A percentile compares a stretch with the other conserved stretches of the same genome.
Evolutionary conservation across 345 rosid genomes (phyloP).

Genomic region (Bruguiera parviflora): DNA sequence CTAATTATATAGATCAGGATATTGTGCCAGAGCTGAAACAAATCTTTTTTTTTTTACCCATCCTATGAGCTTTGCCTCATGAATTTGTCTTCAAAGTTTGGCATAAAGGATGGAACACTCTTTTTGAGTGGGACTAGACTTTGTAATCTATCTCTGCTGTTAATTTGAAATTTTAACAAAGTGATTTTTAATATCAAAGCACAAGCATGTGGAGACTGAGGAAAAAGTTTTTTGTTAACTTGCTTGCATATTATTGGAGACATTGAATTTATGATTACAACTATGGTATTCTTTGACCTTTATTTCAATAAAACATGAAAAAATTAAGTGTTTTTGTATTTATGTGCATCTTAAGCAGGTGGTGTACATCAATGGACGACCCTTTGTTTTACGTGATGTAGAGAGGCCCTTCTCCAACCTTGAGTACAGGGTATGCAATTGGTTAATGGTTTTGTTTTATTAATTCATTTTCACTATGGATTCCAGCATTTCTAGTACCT

Average conservation of each 20-base stretch:
- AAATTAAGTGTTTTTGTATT: background rate
- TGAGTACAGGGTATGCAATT: slow-evolving; percentile 75
- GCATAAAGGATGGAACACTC: too few species aligned
- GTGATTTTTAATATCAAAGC: background rate
- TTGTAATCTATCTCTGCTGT: background rate
- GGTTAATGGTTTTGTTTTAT: slow-evolving; percentile 11
- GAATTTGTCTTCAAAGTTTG: background rate
- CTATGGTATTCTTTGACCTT: background rate
- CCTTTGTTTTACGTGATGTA: slow-evolving; percentile 95
- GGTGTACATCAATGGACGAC: slow-evolving; percentile 86
- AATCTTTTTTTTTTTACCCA: background rate
- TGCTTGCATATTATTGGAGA: background rate
- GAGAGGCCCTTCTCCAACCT: slow-evolving; percentile 97
- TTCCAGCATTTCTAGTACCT: background rate
- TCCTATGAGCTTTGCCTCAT: background rate
- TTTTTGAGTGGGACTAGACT: too few species aligned
- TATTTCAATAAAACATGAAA: too few species aligned
- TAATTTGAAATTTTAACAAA: background rate
- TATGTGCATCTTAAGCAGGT: slow-evolving; percentile 45
- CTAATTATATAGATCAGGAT: background rate
- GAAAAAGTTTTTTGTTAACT: too few species aligned
- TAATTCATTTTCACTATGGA: background rate
- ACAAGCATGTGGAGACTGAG: background rate
- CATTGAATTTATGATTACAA: background rate
- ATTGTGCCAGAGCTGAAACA: background rate